A percentile compares a stretch with the other conserved stretches of the same genome.
phyloP scores from a whole-genome alignment of 169 alveolate genomes.

The Cryptosporidium sp. region DNA sequence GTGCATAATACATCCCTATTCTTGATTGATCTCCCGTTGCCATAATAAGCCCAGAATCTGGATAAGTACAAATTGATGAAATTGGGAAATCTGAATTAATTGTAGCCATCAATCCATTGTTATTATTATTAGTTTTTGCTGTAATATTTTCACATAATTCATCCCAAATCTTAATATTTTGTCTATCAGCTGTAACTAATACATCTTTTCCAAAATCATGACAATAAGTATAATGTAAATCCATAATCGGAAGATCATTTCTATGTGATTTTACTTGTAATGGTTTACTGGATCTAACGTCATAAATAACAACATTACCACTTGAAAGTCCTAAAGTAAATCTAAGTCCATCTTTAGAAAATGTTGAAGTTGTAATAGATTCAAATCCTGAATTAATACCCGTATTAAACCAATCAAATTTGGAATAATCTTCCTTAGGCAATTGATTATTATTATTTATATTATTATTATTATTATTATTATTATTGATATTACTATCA shows the following conservation, averaged over 20 bases:
- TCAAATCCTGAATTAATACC: not conserved
- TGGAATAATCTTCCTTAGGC: not conserved
- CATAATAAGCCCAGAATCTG: slow-evolving; percentile 92
- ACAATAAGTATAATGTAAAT: slow-evolving; percentile 56
- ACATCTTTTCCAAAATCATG: slow-evolving; percentile 75
- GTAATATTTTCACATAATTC: slow-evolving; percentile 16
- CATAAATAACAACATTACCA: slow-evolving; percentile 77
- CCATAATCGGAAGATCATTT: slow-evolving; percentile 76
- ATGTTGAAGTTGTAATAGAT: slow-evolving; percentile 49
- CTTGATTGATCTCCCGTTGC: slow-evolving; percentile 93
- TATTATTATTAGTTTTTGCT: too few relatives aligned
- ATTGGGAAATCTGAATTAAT: slow-evolving; percentile 86
- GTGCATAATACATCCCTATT: slow-evolving; percentile 93
- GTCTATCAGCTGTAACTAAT: slow-evolving; percentile 84
- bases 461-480: not conserved
- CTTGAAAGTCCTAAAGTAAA: slow-evolving; percentile 49
- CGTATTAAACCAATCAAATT: slow-evolving; percentile 36
- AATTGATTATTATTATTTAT: not conserved
- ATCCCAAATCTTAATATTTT: slow-evolving; percentile 84
- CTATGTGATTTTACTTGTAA: slow-evolving; percentile 66
- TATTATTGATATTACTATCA: not conserved
- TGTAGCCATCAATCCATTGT: slow-evolving; percentile 81
- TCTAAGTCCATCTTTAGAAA: slow-evolving; percentile 67
- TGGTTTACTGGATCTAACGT: slow-evolving; percentile 78
- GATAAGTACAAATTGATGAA: slow-evolving; percentile 85